Percentiles rank a stretch among this genome's conserved stretches.
phyloP scores from a whole-genome alignment of 352 stramenopile species.

The Phytophthora cactorum region DNA sequence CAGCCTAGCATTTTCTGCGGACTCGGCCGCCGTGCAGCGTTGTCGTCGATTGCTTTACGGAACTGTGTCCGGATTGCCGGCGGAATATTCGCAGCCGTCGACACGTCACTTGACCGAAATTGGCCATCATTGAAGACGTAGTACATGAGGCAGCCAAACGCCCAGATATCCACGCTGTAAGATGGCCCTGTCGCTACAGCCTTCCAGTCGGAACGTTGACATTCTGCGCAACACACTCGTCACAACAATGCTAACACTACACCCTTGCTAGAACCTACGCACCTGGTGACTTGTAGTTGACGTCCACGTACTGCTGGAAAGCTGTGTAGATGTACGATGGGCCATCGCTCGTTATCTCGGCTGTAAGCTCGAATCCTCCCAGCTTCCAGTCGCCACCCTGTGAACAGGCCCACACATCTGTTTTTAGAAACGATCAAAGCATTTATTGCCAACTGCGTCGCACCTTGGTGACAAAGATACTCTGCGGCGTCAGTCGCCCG shows the following conservation, averaged over 20 bases:
- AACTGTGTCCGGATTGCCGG: constrained; percentile 69
- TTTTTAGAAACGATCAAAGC: not conserved
- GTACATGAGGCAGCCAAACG: constrained; percentile 80
- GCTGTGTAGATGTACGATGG: constrained; percentile 79
- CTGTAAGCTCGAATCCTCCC: constrained; percentile 92
- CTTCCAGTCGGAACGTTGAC: constrained; percentile 81
- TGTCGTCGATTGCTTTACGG: constrained; percentile 85
- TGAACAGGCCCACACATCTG: not conserved
- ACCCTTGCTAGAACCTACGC: constrained; percentile 35
- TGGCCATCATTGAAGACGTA: constrained; percentile 83
- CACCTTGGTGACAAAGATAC: constrained; percentile 94
- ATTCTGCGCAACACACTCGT: constrained; percentile 56
- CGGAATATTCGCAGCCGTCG: constrained; percentile 69
- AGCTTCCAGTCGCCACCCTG: constrained; percentile 96
- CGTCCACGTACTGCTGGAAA: constrained; percentile 85
- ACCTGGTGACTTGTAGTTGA: constrained; percentile 86
- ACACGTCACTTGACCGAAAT: constrained; percentile 61
- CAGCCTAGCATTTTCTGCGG: constrained; percentile 90
- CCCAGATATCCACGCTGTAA: constrained; percentile 75
- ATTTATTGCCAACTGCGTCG: not conserved
- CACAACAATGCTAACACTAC: constrained; percentile 2
- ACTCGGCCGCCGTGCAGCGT: constrained; percentile 65
- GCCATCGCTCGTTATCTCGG: constrained; percentile 82
- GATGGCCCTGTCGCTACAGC: constrained; percentile 53
- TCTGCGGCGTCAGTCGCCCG: constrained; percentile 88